These are phyloP conservation scores for Penicillium cosmopolitanum DNA, from an alignment of 495 filamentous ascomycete genomes.

Conservation along the genomic window DNA sequence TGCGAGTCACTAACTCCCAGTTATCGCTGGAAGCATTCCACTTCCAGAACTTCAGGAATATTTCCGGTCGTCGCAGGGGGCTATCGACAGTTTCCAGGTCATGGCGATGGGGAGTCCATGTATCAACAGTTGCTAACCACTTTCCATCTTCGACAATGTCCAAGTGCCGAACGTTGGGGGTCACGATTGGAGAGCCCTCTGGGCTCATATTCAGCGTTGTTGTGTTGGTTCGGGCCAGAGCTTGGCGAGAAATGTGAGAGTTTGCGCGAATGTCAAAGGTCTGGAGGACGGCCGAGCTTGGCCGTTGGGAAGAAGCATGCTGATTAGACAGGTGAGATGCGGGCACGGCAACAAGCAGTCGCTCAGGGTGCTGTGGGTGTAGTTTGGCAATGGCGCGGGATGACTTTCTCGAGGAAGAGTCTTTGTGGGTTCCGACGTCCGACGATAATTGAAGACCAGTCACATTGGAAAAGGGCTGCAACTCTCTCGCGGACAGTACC, in stretches of 20 bases:
- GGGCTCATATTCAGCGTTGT: slow-evolving; percentile 77
- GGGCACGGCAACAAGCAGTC: slow-evolving; percentile 64
- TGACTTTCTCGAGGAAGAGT: slow-evolving; percentile 25
- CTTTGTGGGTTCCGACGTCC: slow-evolving; percentile 18
- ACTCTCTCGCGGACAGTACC: slow-evolving; percentile 84
- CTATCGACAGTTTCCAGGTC: slow-evolving; percentile 58
- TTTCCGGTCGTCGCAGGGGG: slow-evolving; percentile 54
- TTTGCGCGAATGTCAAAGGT: slow-evolving; percentile 78
- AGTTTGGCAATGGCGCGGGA: slow-evolving; percentile 35
- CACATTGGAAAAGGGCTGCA: slow-evolving; percentile 77
- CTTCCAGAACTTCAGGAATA: slow-evolving; percentile 89
- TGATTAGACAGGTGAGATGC: slow-evolving; percentile 47
- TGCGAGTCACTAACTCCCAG: slow-evolving; percentile 77
- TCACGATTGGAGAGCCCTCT: slow-evolving; percentile 64
- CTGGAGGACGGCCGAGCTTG: slow-evolving; percentile 66
- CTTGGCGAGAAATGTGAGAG: slow-evolving; percentile 78
- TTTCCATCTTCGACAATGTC: slow-evolving; percentile 75
- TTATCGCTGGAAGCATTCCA: slow-evolving; percentile 63
- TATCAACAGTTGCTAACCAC: slow-evolving; percentile 92
- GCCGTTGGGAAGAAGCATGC: slow-evolving; percentile 26
- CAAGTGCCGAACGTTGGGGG: slow-evolving; percentile 76
- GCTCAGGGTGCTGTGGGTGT: slow-evolving; percentile 58
- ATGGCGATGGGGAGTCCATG: slow-evolving; percentile 74
- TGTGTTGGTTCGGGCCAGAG: slow-evolving; percentile 82
- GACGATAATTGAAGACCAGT: slow-evolving; percentile 72